A percentile compares a stretch with the other conserved stretches of the same genome.
Conservation (phyloP, 2,329 filamentous ascomycete genomes). For the Penicillium sp. region DNA sequence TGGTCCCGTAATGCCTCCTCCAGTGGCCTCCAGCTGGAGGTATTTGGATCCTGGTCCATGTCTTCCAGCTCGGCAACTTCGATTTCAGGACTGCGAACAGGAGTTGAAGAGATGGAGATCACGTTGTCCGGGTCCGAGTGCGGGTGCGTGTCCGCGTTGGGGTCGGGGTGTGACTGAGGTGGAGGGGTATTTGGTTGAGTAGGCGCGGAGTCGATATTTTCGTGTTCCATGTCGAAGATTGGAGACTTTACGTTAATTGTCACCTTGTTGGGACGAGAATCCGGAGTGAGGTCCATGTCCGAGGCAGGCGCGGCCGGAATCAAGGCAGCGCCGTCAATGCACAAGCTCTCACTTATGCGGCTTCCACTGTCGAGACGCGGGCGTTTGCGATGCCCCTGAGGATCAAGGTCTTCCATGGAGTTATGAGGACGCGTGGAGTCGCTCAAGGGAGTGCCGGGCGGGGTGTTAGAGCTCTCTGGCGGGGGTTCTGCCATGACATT, state of each 20-base stretch:
- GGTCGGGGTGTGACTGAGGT: slow-evolving; percentile 10
- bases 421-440: slow-evolving; percentile 30
- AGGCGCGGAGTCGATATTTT: slow-evolving; percentile 10
- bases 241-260: slow-evolving; percentile 47
- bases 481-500: slow-evolving; percentile 46
- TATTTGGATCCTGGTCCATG: slow-evolving; percentile 45
- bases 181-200: slow-evolving; percentile 11
- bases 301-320: slow-evolving; percentile 28
- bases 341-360: slow-evolving; percentile 33
- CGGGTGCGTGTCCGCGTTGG: too few species aligned
- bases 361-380: slow-evolving; percentile 47
- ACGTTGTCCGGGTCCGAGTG: slow-evolving; percentile 23
- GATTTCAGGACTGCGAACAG: slow-evolving; percentile 45
- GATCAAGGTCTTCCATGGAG: slow-evolving; percentile 40
- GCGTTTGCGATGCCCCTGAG: slow-evolving; percentile 43
- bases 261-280: slow-evolving; percentile 42
- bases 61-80: slow-evolving; percentile 50
- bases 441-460: slow-evolving; percentile 33
- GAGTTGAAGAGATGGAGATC: slow-evolving; percentile 44
- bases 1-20: slow-evolving; percentile 33
- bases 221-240: slow-evolving; percentile 18
- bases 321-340: slow-evolving; percentile 25
- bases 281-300: slow-evolving; percentile 26
- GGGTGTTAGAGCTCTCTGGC: slow-evolving; percentile 44
- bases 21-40: slow-evolving; percentile 43